Percentiles rank a stretch among this genome's conserved stretches.
Conservation (phyloP, 352 stramenopile genomes). For the Poterioochromonas sp. region DNA sequence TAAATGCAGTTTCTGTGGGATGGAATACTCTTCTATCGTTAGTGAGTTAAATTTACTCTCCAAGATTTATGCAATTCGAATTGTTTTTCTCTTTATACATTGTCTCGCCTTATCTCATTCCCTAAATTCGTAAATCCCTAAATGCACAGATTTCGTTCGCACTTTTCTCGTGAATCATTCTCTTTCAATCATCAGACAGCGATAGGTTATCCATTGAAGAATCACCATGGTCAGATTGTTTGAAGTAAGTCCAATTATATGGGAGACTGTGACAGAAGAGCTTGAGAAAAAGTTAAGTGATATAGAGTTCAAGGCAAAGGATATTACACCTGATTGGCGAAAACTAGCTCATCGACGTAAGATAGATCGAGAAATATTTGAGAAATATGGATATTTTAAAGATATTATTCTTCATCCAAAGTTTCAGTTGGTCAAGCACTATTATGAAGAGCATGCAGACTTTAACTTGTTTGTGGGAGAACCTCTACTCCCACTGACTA, state of each 20-base stretch:
- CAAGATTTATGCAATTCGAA: too few relatives aligned
- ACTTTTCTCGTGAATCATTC: too few relatives aligned
- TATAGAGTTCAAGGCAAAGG: background rate
- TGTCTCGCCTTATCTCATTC: too few relatives aligned
- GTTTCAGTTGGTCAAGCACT: background rate
- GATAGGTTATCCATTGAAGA: too few relatives aligned
- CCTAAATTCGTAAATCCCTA: too few relatives aligned
- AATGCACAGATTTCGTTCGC: too few relatives aligned
- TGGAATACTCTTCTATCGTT: too few relatives aligned
- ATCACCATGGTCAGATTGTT: background rate
- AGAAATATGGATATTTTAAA: constrained; percentile 27
- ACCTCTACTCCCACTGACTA: background rate
- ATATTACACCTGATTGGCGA: background rate
- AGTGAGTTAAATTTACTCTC: too few relatives aligned
- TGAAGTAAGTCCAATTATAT: background rate
- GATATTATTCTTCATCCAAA: constrained; percentile 15
- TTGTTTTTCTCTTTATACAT: too few relatives aligned
- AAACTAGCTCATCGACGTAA: background rate
- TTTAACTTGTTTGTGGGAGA: constrained; percentile 1
- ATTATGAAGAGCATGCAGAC: background rate
- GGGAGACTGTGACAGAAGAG: background rate
- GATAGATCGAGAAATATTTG: constrained; percentile 7
- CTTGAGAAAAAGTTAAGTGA: background rate
- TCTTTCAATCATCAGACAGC: too few relatives aligned
- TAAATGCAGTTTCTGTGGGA: too few relatives aligned